A percentile compares a stretch with the other conserved stretches of the same genome.
Evolutionary conservation across 768 basidiomycete genomes (phyloP).

Genomic region (Tulasnella sp.): DNA sequence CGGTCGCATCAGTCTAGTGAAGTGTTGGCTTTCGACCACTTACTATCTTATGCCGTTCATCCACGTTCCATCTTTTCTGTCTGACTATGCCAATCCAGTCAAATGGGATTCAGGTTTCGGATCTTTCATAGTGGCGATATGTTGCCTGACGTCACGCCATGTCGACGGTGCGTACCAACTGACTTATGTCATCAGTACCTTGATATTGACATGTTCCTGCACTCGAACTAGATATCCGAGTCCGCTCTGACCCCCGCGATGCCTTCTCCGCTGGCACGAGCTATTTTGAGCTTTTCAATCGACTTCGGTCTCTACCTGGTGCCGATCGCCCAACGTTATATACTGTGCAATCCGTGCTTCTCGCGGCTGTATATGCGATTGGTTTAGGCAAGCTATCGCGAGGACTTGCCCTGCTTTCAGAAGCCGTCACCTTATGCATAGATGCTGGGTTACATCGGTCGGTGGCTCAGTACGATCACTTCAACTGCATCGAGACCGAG

Average conservation of each 20-base stretch:
- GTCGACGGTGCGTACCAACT: constrained; percentile 61
- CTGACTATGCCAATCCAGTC: constrained; percentile 85
- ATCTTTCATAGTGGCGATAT: constrained; percentile 85
- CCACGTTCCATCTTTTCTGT: constrained; percentile 50
- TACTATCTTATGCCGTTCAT: constrained; percentile 88
- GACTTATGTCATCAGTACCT: background rate
- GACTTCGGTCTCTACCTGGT: constrained; percentile 78
- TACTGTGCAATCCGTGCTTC: constrained; percentile 81
- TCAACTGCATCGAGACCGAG: constrained; percentile 84
- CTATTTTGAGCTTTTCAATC: constrained; percentile 83
- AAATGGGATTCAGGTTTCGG: constrained; percentile 97
- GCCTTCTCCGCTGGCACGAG: constrained; percentile 82
- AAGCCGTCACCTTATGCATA: constrained; percentile 76
- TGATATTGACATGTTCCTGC: background rate
- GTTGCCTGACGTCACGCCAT: constrained; percentile 84
- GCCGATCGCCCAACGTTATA: constrained; percentile 84
- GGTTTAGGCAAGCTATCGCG: constrained; percentile 82
- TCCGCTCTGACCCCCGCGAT: constrained; percentile 70
- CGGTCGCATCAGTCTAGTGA: constrained; percentile 46
- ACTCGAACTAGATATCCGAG: constrained; percentile 33
- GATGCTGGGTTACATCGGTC: constrained; percentile 85
- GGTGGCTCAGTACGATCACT: constrained; percentile 70
- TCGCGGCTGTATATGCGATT: constrained; percentile 88
- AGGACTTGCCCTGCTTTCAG: constrained; percentile 75
- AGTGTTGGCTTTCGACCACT: constrained; percentile 83